Percentiles rank a stretch among this genome's conserved stretches.
Conservation (phyloP, 768 basidiomycete species). For the Podaxis sp. region DNA sequence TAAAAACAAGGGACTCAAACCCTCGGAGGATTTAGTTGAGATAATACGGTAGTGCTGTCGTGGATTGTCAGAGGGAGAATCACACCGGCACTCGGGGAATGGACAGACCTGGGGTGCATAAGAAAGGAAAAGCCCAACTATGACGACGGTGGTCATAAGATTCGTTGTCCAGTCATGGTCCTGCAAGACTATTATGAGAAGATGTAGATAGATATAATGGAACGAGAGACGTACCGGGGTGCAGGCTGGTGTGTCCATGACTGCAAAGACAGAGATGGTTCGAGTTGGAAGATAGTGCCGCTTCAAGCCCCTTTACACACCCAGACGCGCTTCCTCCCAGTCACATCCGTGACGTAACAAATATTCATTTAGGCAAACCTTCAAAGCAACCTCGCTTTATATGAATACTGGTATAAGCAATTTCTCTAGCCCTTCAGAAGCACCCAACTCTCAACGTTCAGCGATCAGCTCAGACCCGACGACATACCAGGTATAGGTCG, state of each 20-base stretch:
- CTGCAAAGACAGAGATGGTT: not conserved
- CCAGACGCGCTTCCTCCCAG: not conserved
- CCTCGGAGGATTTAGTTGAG: slow-evolving; percentile 73
- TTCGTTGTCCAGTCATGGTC: slow-evolving; percentile 72
- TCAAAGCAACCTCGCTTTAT: no score
- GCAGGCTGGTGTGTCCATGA: slow-evolving; percentile 9
- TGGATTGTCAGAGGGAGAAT: not conserved
- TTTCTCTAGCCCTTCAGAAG: no score
- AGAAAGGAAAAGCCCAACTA: slow-evolving; percentile 73
- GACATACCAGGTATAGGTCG: no score
- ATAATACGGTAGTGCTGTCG: slow-evolving; percentile 80
- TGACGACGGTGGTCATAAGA: slow-evolving; percentile 64
- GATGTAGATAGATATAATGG: no score
- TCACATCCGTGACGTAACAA: not conserved
- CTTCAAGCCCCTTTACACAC: no score
- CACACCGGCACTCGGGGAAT: not conserved
- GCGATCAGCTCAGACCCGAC: no score
- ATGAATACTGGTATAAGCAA: no score
- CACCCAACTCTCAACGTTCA: no score
- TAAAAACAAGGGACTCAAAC: slow-evolving; percentile 90
- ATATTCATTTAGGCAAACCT: no score
- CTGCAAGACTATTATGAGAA: slow-evolving; percentile 33
- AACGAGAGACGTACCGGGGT: not conserved
- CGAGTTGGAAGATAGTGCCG: not conserved
- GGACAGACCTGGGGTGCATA: slow-evolving; percentile 75